These are phyloP conservation scores for Medicago lupulina DNA, from an alignment of 306 rosid genomes.

Conservation along the genomic window DNA sequence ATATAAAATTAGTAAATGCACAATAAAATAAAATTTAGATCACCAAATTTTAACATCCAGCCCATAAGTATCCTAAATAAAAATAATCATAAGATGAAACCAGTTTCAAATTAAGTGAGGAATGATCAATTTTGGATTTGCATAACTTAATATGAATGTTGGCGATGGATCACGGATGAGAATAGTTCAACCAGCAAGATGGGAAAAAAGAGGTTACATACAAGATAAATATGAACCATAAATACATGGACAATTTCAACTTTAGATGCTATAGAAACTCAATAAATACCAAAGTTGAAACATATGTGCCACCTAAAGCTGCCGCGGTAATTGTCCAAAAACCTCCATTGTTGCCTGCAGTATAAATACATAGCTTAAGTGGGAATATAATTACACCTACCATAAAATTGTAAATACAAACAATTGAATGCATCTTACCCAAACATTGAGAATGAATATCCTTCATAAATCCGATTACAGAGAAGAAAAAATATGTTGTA, in stretches of 20 bases:
- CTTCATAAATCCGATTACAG: constrained; percentile 86
- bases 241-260: constrained; percentile 12
- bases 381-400: constrained; percentile 31
- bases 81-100: constrained; percentile 17
- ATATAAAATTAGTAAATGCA: constrained; percentile 12
- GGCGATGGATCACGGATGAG: constrained; percentile 8
- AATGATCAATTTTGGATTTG: constrained; percentile 8
- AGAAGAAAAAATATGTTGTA: constrained; percentile 85
- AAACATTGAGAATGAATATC: constrained; percentile 78
- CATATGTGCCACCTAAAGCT: constrained; percentile 97
- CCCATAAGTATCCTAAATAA: constrained; percentile 29
- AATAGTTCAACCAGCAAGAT: constrained; percentile 28
- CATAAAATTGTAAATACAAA: constrained; percentile 38
- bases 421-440: constrained; percentile 71
- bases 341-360: constrained; percentile 71
- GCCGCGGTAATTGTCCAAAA: constrained; percentile 82
- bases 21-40: constrained; percentile 2
- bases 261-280: constrained; percentile 24
- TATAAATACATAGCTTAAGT: constrained; percentile 35
- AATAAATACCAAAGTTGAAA: constrained; percentile 84
- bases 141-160: constrained; percentile 9
- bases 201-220: not conserved
- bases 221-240: constrained; percentile 9
- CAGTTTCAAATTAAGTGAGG: constrained; percentile 18
- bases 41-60: constrained; percentile 3